These are phyloP conservation scores for Suhomyces bolitotheri DNA, from an alignment of 1,139 yeast species.

Conservation along the genomic window DNA sequence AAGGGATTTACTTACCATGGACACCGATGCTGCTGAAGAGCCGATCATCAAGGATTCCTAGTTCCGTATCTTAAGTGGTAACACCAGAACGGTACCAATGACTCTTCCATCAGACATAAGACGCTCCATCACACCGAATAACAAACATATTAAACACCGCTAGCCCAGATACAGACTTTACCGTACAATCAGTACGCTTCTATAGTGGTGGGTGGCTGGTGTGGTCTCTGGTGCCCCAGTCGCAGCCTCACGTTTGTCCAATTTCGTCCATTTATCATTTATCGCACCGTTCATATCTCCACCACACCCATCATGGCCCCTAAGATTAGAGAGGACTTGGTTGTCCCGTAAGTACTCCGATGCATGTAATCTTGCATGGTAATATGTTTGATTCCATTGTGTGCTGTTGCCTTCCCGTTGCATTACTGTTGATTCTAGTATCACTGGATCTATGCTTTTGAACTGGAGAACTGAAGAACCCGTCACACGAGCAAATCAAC, in stretches of 20 bases:
- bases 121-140: too few species aligned
- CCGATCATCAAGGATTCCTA: background rate
- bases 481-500: too few species aligned
- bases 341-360: conserved; percentile 37
- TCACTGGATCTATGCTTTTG: too few species aligned
- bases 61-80: background rate
- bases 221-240: background rate
- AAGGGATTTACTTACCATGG: conserved; percentile 26
- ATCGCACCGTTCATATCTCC: background rate
- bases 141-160: too few species aligned
- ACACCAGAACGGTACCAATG: background rate
- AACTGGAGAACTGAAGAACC: too few species aligned
- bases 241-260: background rate
- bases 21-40: background rate
- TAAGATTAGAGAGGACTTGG: conserved; percentile 40
- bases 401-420: too few species aligned
- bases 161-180: too few species aligned
- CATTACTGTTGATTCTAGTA: too few species aligned
- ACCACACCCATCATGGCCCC: conserved; percentile 23
- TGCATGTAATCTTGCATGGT: too few species aligned
- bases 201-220: background rate
- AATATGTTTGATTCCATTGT: too few species aligned
- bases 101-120: too few species aligned
- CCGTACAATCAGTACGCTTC: too few species aligned
- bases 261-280: background rate